Conservation (phyloP, 306 rosid genomes). For the Gleditsia sinensis region DNA sequence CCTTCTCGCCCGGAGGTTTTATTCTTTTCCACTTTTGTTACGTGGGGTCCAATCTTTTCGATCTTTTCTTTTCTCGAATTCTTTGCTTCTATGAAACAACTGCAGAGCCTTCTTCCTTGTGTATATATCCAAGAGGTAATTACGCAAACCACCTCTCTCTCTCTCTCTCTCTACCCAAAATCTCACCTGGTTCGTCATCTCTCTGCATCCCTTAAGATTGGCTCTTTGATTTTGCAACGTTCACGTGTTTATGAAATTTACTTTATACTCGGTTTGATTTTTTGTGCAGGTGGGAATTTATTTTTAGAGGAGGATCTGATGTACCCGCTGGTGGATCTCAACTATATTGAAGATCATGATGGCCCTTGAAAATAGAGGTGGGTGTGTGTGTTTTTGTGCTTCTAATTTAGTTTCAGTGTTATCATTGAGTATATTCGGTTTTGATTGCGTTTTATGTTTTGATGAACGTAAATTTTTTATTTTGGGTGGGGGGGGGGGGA, state of each 20-base stretch:
- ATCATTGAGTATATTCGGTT: conserved; percentile 29
- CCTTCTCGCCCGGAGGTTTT: background rate
- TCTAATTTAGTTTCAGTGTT: background rate
- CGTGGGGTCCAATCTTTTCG: conserved; percentile 37
- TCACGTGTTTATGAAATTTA: conserved; percentile 19
- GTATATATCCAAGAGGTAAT: conserved; percentile 29
- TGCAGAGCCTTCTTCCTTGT: background rate
- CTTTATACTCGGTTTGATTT: conserved; percentile 23
- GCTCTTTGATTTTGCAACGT: conserved; percentile 26
- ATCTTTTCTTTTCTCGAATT: background rate
- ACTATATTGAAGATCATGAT: conserved; percentile 71
- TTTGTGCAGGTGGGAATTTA: conserved; percentile 42
- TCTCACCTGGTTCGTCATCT: conserved; percentile 39
- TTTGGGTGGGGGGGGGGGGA: no score
- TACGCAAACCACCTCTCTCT: conserved; percentile 27
- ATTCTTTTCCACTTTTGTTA: background rate
- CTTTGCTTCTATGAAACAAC: conserved; percentile 23
- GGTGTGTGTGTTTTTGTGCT: background rate
- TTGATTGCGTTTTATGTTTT: background rate
- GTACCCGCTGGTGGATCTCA: conserved; percentile 84
- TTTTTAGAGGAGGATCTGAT: conserved; percentile 73
- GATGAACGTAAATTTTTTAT: background rate
- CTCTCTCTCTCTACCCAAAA: conserved; percentile 29
- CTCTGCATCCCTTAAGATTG: conserved; percentile 9
- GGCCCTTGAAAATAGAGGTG: conserved; percentile 90